These are phyloP conservation scores for Colletotrichum falcatum DNA, from an alignment of 2,329 filamentous ascomycete species.

Conservation along the genomic window DNA sequence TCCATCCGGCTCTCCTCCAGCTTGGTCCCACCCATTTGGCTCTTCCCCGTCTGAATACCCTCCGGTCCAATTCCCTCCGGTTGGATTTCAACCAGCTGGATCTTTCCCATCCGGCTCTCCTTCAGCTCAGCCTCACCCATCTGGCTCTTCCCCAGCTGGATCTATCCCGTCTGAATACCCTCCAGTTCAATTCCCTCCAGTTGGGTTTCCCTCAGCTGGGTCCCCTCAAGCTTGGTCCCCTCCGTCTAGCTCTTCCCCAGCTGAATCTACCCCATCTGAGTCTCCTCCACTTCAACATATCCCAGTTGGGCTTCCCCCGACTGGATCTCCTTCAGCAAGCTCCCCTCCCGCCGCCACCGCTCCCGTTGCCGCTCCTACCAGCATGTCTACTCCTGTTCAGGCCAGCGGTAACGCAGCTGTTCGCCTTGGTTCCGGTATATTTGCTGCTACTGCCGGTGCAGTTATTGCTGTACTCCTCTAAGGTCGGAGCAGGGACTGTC, in stretches of 20 bases:
- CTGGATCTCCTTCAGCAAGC: neutral
- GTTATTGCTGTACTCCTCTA: slow-evolving; percentile 34
- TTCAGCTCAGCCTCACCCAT: too few species aligned
- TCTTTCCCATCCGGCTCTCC: too few species aligned
- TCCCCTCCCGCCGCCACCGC: neutral
- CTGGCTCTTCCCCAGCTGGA: neutral
- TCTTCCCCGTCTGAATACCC: too few species aligned
- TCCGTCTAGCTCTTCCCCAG: neutral
- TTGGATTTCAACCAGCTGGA: too few species aligned
- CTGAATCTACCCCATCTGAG: too few species aligned
- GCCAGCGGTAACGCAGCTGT: slow-evolving; percentile 27
- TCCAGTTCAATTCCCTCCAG: neutral
- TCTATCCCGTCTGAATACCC: neutral
- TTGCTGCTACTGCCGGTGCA: slow-evolving; percentile 33
- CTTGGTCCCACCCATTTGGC: too few species aligned
- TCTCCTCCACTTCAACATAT: too few species aligned
- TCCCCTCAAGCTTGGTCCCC: neutral
- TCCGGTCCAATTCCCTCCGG: too few species aligned
- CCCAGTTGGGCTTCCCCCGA: neutral
- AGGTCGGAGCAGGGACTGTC: neutral
- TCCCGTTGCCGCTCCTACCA: neutral
- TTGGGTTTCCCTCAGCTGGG: neutral
- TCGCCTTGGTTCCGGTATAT: slow-evolving; percentile 24
- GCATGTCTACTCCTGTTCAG: neutral
- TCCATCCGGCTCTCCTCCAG: too few species aligned